These are phyloP conservation scores for Calendula officinalis DNA, from an alignment of 129 eudicot genomes.

Conservation along the genomic window DNA sequence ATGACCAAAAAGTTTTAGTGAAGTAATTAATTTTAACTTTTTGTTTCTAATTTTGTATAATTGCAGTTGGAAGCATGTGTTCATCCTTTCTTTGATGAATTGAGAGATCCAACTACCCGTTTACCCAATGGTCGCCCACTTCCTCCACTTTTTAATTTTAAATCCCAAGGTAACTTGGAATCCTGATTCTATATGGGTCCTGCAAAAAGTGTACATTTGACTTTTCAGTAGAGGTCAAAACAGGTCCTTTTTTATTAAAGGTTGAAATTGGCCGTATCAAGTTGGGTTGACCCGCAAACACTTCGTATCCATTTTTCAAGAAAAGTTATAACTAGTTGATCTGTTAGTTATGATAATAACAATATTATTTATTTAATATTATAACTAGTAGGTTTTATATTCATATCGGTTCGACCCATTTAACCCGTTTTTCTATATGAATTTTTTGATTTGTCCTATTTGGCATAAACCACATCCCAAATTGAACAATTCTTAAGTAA, in stretches of 20 bases:
- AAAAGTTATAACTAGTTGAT: not conserved
- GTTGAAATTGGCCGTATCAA: not conserved
- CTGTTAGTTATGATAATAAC: not conserved
- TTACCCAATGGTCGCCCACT: constrained; percentile 96
- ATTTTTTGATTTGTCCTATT: too few relatives aligned
- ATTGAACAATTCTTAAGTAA: not conserved
- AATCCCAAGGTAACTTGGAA: constrained; percentile 56
- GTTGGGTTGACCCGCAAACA: not conserved
- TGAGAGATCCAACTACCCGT: constrained; percentile 83
- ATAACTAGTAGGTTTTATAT: too few relatives aligned
- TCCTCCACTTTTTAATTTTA: constrained; percentile 87
- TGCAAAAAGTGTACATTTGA: constrained; percentile 6
- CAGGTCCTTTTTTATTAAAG: not conserved
- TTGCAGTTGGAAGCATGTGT: constrained; percentile 90
- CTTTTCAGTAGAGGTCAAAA: not conserved
- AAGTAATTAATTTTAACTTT: not conserved
- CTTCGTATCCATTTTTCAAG: not conserved
- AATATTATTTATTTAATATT: not conserved
- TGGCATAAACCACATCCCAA: too few relatives aligned
- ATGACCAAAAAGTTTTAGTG: not conserved
- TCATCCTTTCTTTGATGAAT: constrained; percentile 90
- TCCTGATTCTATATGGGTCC: not conserved
- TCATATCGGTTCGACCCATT: not conserved
- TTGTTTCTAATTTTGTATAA: too few relatives aligned
- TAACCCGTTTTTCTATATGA: too few relatives aligned